A percentile compares a stretch with the other conserved stretches of the same genome.
Conservation (phyloP, 1,139 yeast species). For the Geotrichum fermentans region DNA sequence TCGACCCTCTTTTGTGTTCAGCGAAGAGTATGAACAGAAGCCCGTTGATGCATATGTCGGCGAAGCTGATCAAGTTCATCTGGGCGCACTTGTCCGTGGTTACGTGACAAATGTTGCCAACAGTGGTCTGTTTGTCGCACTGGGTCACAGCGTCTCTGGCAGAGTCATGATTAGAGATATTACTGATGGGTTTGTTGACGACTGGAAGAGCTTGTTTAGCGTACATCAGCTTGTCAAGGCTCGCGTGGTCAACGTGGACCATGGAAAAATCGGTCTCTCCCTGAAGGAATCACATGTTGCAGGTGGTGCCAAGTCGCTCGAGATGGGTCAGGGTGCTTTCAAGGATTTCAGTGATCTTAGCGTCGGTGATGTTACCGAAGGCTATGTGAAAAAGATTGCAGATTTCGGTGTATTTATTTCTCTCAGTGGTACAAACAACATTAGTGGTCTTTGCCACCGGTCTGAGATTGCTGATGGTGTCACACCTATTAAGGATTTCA, state of each 20-base stretch:
- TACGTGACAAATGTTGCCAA: slow-evolving; percentile 70
- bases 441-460: slow-evolving; percentile 84
- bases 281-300: slow-evolving; percentile 76
- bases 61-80: slow-evolving; percentile 51
- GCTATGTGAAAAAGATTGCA: slow-evolving; percentile 64
- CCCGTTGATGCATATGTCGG: slow-evolving; percentile 53
- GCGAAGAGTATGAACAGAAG: slow-evolving; percentile 32
- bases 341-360: slow-evolving; percentile 56
- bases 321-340: slow-evolving; percentile 36
- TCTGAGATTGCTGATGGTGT: slow-evolving; percentile 69
- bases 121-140: slow-evolving; percentile 72
- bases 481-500: slow-evolving; percentile 47
- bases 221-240: slow-evolving; percentile 73
- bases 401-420: slow-evolving; percentile 90
- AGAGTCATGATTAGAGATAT: slow-evolving; percentile 77
- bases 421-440: slow-evolving; percentile 65
- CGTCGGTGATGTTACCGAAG: slow-evolving; percentile 70
- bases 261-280: slow-evolving; percentile 61
- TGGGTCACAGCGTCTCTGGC: slow-evolving; percentile 70
- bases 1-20: slow-evolving; percentile 41
- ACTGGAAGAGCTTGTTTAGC: slow-evolving; percentile 77
- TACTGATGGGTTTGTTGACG: slow-evolving; percentile 74
- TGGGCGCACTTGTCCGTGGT: slow-evolving; percentile 74
- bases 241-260: slow-evolving; percentile 58
- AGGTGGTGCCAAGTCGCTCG: slow-evolving; percentile 51